Percentiles rank a stretch among this genome's conserved stretches.
These are phyloP conservation scores for Phytomonas francai DNA, from an alignment of 208 protist genomes.

Conservation along the genomic window DNA sequence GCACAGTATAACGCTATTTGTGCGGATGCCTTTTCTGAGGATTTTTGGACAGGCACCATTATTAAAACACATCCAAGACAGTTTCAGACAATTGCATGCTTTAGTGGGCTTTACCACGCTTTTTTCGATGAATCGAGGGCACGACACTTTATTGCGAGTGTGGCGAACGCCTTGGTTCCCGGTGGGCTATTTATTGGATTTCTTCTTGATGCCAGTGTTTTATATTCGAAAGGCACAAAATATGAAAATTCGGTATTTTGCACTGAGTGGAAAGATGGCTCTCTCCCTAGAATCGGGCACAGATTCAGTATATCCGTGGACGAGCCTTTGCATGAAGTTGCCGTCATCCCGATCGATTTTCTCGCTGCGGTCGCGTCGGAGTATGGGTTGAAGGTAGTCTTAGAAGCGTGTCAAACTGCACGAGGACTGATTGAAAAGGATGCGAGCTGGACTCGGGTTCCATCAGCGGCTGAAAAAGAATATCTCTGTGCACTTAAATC, in stretches of 20 bases:
- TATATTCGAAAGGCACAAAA: slow-evolving; percentile 50
- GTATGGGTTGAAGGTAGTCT: slow-evolving; percentile 52
- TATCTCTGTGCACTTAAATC: slow-evolving; percentile 59
- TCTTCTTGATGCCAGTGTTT: slow-evolving; percentile 53
- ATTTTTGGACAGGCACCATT: slow-evolving; percentile 72
- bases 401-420: slow-evolving; percentile 67
- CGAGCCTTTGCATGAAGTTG: slow-evolving; percentile 35
- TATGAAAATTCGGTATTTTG: slow-evolving; percentile 57
- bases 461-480: slow-evolving; percentile 66
- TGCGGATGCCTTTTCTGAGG: slow-evolving; percentile 62
- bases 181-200: slow-evolving; percentile 67
- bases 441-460: slow-evolving; percentile 59
- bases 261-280: slow-evolving; percentile 49
- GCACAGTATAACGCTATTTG: slow-evolving; percentile 65
- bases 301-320: slow-evolving; percentile 32
- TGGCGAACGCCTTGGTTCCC: slow-evolving; percentile 78
- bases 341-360: slow-evolving; percentile 80
- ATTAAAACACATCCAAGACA: slow-evolving; percentile 69
- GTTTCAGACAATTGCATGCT: slow-evolving; percentile 78
- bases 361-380: slow-evolving; percentile 59
- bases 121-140: slow-evolving; percentile 56
- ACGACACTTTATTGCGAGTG: slow-evolving; percentile 56
- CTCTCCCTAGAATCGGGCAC: slow-evolving; percentile 61
- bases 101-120: slow-evolving; percentile 67
- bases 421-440: slow-evolving; percentile 69